Evolutionary conservation across 2,329 filamentous ascomycete genomes (phyloP).

Genomic region (Fusarium nelsonii): DNA sequence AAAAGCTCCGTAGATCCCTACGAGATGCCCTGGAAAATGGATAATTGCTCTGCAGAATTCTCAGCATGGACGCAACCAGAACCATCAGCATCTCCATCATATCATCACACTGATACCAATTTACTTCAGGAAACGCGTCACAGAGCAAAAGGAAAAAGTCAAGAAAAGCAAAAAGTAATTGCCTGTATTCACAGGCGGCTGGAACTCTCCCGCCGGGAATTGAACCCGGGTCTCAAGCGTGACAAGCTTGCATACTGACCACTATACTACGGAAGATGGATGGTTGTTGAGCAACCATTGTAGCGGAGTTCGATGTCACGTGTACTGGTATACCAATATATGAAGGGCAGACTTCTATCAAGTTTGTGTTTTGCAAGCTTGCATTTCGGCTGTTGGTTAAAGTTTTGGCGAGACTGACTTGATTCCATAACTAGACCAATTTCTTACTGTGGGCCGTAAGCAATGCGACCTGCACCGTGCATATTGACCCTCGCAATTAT

Average conservation of each 20-base stretch:
- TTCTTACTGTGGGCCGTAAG: neutral
- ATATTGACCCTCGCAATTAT: neutral
- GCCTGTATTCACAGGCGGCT: slow-evolving; percentile 10
- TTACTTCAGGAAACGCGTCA: neutral
- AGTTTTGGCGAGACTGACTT: too few species aligned
- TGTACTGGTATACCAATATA: neutral
- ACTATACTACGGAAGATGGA: slow-evolving; percentile 36
- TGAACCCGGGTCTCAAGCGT: slow-evolving; percentile 35
- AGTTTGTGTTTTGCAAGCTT: neutral
- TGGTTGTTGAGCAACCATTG: slow-evolving; percentile 26
- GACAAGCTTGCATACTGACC: slow-evolving; percentile 37
- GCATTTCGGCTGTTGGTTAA: neutral
- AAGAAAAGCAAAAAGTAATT: fast-evolving
- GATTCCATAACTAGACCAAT: neutral
- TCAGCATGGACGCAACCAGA: neutral
- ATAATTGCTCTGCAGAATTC: too few species aligned
- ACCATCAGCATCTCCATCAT: neutral
- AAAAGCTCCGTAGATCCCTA: too few species aligned
- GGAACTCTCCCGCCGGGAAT: slow-evolving; percentile 34
- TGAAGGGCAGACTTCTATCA: too few species aligned
- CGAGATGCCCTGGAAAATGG: too few species aligned
- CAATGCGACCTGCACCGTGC: neutral
- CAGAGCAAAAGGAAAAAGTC: fast-evolving
- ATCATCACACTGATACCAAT: neutral
- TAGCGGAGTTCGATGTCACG: slow-evolving; percentile 27